These are phyloP conservation scores for Aureobasidium pullulans DNA, from an alignment of 2,329 filamentous ascomycete species.

Conservation along the genomic window DNA sequence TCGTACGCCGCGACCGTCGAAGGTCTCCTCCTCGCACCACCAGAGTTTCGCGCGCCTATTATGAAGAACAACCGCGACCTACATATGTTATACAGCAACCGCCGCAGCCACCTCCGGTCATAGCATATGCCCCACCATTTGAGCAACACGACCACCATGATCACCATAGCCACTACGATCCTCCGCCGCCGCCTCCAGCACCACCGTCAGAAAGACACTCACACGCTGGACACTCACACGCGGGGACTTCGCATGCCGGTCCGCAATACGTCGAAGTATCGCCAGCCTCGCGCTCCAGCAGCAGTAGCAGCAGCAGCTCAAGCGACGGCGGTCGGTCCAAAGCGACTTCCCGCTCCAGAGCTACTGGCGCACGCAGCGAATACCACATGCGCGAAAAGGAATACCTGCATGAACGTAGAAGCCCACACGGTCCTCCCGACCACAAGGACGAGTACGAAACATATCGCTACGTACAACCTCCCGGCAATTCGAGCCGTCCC, in stretches of 20 bases:
- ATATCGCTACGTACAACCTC: conserved; percentile 40
- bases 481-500: conserved; percentile 15
- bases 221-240: conserved; percentile 22
- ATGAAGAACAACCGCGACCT: conserved; percentile 17
- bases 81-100: conserved; percentile 16
- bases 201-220: conserved; percentile 17
- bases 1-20: conserved; percentile 29
- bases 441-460: conserved; percentile 35
- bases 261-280: conserved; percentile 41
- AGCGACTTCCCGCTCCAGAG: conserved; percentile 18
- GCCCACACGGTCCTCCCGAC: conserved; percentile 17
- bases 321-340: conserved; percentile 25
- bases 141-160: conserved; percentile 21
- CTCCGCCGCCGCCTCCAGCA: conserved; percentile 27
- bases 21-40: conserved; percentile 19
- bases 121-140: conserved; percentile 33
- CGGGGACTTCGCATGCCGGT: conserved; percentile 20
- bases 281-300: conserved; percentile 20
- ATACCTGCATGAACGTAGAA: conserved; percentile 31
- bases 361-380: conserved; percentile 21
- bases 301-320: conserved; percentile 19
- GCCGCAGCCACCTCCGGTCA: conserved; percentile 17
- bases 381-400: conserved; percentile 40
- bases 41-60: conserved; percentile 18
- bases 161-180: conserved; percentile 30